Base-by-base conservation (phyloP, 163 green algal genomes). In the Scenedesmus sp. region DNA sequence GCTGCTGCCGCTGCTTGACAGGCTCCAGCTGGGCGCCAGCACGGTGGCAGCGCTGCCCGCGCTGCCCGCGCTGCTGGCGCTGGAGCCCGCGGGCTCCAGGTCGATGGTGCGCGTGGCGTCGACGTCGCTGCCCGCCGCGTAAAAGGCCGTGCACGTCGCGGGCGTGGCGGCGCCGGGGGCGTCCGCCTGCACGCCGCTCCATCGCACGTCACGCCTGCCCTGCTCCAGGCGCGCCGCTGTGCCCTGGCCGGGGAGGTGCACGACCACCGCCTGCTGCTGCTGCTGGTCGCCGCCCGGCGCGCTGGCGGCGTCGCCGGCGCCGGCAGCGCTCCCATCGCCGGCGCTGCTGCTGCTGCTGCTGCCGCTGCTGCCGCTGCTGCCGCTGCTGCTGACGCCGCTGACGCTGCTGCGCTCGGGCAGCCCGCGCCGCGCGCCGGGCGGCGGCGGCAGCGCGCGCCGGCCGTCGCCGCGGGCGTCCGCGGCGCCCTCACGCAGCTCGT, bases 1-100 rank as follows among this genome's bases (percentile, higher is more conserved):
- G n/a, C 13, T 72, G 44, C 2, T 72, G 42, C 18, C 36, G 67
- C 51, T 64, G 65, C 67, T 56, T 76, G 5, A 22, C 67, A 76
- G 34, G 39, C 15, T 76, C 67, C 4, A 75, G 42, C 39, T 44
- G 18, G 36, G 29, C 48, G 20, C 28, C n/a, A 24, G 47, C 29
- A 18, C 28, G 18, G 9, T 34, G 50, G 31, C 63, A 75, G 66
- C 44, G 62, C 28, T 65, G 48, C 74, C 50, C 1, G 6, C 45
- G 42, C 39, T 70, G 33, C 31, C 69, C 62, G 48, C 75, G 67
- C 48, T 51, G 60, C 34, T 53, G 39, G 2, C 34, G 9, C 39
- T 53, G 34, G 14, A 17, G 11, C 17, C 39, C 15, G 39, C 22
- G 51, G 60, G 14, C 10, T 18, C 15, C 48, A 44, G 62, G 66